Evolutionary conservation across 148 eudicot species (phyloP), one percentile per base, ranked within the genome.

Genomic region (Salicornia ramosissima): DNA sequence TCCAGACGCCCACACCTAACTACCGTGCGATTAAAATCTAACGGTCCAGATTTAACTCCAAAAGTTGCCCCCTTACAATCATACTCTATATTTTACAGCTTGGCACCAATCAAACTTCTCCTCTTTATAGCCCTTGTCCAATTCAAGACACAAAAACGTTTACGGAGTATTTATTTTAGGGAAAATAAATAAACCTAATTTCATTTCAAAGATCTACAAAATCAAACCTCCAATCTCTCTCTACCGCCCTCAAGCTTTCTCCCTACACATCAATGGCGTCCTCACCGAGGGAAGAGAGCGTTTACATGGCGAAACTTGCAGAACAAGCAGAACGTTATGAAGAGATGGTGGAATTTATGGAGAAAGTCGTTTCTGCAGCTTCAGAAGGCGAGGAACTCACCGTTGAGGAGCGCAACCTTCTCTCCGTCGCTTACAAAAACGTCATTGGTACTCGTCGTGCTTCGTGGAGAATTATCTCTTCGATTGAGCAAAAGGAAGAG

Each of bases 381-480:
- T 67, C 71, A 19, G 88, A 79, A 21, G 78, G 78, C 6, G 87
- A 87, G 18, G 88, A 87, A 50, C 82, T 88, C n/a, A 83, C 87
- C 21, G 83, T 88, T 1, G 92, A 88, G 58, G 92, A 88, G 65
- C 66, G 92, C 1, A 87, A 87, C 64, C 86, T 87, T 14, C 84
- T 87, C 11, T 87, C 92, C 10, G 92, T 87, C 7, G 92, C 92
- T 8, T 87, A 87, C 82, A 87, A 87, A 80, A 87, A 87, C 74
- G 92, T 87, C n/a, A 87, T 87, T 73, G 92, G 92, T 0, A 89
- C 92, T 0, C 81, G 92, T 0, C 71, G 92, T 7, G 92, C 92
- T 3, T 85, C 89, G 21, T 87, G 92, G 92, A 49, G 92, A 11
- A 87, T 87, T n/a, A 85, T 87, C 29, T 83, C 87, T 0, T 88